Conservation (phyloP, 1,139 yeast species). For the Suhomyces ambrosiae region DNA sequence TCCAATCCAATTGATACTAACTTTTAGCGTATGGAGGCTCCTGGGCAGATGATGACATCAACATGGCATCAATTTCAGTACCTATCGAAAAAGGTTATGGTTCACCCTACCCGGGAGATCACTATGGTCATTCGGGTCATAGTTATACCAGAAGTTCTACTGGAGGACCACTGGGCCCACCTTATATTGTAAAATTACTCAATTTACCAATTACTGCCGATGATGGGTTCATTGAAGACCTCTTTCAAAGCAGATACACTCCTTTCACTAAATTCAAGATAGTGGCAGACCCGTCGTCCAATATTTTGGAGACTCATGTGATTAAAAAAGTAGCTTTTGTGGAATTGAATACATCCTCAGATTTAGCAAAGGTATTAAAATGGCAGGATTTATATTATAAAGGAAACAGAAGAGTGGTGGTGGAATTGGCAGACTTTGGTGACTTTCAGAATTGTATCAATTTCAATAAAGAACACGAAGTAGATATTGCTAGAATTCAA, state of each 20-base stretch:
- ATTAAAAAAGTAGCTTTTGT: slow-evolving; percentile 63
- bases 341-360: slow-evolving; percentile 51
- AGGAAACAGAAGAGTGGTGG: slow-evolving; percentile 41
- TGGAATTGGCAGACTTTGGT: slow-evolving; percentile 50
- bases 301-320: slow-evolving; percentile 42
- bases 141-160: slow-evolving; percentile 9
- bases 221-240: slow-evolving; percentile 44
- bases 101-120: slow-evolving; percentile 10
- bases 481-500: slow-evolving; percentile 34
- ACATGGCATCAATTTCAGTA: slow-evolving; percentile 63
- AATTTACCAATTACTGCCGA: slow-evolving; percentile 49
- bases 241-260: slow-evolving; percentile 47
- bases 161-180: slow-evolving; percentile 41
- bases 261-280: slow-evolving; percentile 43
- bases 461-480: slow-evolving; percentile 40
- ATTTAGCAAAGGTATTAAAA: slow-evolving; percentile 47
- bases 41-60: slow-evolving; percentile 81
- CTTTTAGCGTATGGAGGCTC: slow-evolving; percentile 49
- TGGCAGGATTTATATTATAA: slow-evolving; percentile 49
- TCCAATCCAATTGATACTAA: slow-evolving; percentile 11
- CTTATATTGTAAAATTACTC: slow-evolving; percentile 57
- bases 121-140: slow-evolving; percentile 10
- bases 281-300: slow-evolving; percentile 44
- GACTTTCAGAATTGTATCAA: slow-evolving; percentile 51
- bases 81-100: slow-evolving; percentile 36